phyloP scores from a whole-genome alignment of 2,329 filamentous ascomycete genomes.

The Fusarium sp. region DNA sequence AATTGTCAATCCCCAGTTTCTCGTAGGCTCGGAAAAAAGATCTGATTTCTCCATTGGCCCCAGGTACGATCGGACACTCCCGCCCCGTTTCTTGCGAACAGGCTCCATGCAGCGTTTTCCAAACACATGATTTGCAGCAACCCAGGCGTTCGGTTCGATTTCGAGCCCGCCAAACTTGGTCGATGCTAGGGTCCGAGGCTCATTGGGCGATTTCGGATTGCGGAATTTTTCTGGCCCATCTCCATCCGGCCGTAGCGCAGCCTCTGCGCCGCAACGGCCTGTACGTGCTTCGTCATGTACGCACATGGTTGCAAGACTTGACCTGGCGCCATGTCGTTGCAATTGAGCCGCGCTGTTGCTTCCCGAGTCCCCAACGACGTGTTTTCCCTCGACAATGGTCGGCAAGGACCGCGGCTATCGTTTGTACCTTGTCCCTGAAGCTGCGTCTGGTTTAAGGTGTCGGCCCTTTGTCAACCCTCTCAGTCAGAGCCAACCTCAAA shows the following conservation, averaged over 20 bases:
- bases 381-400: neutral
- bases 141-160: conserved; percentile 39
- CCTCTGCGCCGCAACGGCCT: conserved; percentile 16
- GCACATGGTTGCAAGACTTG: conserved; percentile 11
- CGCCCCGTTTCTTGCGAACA: conserved; percentile 35
- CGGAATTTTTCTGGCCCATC: conserved; percentile 28
- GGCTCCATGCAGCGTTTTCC: conserved; percentile 40
- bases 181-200: conserved; percentile 16
- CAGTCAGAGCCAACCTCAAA: conserved; percentile 4
- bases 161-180: conserved; percentile 32
- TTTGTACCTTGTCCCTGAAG: neutral
- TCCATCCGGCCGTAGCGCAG: conserved; percentile 26
- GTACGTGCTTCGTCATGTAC: conserved; percentile 13
- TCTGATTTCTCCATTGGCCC: conserved; percentile 37
- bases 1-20: conserved; percentile 28
- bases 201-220: conserved; percentile 28
- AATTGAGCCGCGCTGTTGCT: conserved; percentile 22
- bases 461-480: conserved; percentile 2
- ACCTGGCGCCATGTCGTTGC: conserved; percentile 10
- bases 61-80: conserved; percentile 40
- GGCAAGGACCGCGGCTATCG: neutral
- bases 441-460: neutral
- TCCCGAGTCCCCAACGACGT: neutral
- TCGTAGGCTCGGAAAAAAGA: conserved; percentile 31
- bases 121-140: conserved; percentile 49